Conservation (phyloP, 2,329 filamentous ascomycete species). For the Cytospora paraplurivora region DNA sequence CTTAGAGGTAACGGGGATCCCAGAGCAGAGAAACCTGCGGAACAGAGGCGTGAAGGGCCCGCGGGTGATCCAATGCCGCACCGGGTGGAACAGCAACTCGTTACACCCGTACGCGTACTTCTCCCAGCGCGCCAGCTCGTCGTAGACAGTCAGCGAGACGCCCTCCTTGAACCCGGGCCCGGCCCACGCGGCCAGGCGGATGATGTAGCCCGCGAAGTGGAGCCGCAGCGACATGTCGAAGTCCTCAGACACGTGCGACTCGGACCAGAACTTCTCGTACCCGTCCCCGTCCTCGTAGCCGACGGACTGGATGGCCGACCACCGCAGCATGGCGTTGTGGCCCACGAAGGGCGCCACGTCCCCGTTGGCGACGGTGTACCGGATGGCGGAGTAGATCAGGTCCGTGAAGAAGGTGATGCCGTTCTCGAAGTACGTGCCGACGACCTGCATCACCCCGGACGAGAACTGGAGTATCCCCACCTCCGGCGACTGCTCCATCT, state of each 20-base stretch:
- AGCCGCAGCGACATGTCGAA: constrained; percentile 81
- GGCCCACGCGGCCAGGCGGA: constrained; percentile 72
- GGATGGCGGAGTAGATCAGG: constrained; percentile 75
- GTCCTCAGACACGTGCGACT: constrained; percentile 78
- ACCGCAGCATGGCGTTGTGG: constrained; percentile 77
- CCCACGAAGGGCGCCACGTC: constrained; percentile 79
- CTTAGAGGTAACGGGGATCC: constrained; percentile 75
- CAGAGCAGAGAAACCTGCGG: constrained; percentile 70
- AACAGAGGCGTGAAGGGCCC: constrained; percentile 82
- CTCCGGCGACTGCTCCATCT: constrained; percentile 79
- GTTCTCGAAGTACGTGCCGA: constrained; percentile 71
- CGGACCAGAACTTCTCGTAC: constrained; percentile 81
- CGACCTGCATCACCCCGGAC: constrained; percentile 78
- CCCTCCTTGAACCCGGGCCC: constrained; percentile 81
- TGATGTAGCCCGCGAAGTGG: constrained; percentile 71
- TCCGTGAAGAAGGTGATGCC: constrained; percentile 74
- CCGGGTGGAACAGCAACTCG: constrained; percentile 78
- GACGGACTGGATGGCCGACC: constrained; percentile 74
- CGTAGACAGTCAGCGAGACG: constrained; percentile 81
- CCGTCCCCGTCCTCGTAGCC: constrained; percentile 67
- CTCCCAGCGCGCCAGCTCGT: constrained; percentile 83
- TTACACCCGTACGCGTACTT: constrained; percentile 86
- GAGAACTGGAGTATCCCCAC: constrained; percentile 79
- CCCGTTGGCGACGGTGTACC: constrained; percentile 75
- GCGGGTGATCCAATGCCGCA: constrained; percentile 70